Base-by-base conservation (phyloP, 1,284 basidiomycete species). In the Malassezia sympodialis region DNA sequence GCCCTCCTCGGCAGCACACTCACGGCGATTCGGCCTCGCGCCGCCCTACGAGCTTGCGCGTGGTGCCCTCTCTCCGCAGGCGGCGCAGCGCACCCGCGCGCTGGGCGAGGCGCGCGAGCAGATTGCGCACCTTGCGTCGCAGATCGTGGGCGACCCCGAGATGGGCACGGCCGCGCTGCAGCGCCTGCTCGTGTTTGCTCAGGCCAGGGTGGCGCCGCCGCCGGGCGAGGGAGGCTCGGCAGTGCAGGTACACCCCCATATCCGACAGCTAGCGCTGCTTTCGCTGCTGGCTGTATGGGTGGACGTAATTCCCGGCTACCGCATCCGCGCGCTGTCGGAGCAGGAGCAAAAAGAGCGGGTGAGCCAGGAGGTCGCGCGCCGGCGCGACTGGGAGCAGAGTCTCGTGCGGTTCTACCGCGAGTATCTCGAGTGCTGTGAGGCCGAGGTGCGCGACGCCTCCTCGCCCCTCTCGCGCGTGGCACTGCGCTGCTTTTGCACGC, bases 351-450 rank as follows among this genome's bases (percentile, higher is more conserved):
- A 83, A 4, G 90, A 94, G 75, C 93, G 91, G 75, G 90, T 96
- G 54, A 85, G 88, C 72, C 93, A 98, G 76, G 84, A 90, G 77
- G 89, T 98, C 3, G 82, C 86, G 17, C 81, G 84, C 27, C 84
- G 88, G 60, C 82, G 94, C 65, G 94, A 98, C 72, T 98, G 86
- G 81, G 94, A 99, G 75, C 90, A 96, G 75, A 86, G 90, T n/a
- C 80, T 99, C 47, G 86, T 98, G 19, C 77, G 79, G 49, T 83
- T 86, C 35, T 99, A 99, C 76, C 90, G 94, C 75, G 79, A 80
- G 12, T 98, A 88, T 76, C 80, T 99, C 59, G 86, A 86, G 59
- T 77, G 82, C 42, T 82, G 96, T 49, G 93, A 96, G 76, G 76
- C 64, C 88, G 91, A 82, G 81, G 87, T 90, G 63, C 67, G 79